Evolutionary conservation across 495 filamentous ascomycete species (phyloP), one percentile per base, ranked within the genome.

Genomic region (Aspergillus kassunensis): DNA sequence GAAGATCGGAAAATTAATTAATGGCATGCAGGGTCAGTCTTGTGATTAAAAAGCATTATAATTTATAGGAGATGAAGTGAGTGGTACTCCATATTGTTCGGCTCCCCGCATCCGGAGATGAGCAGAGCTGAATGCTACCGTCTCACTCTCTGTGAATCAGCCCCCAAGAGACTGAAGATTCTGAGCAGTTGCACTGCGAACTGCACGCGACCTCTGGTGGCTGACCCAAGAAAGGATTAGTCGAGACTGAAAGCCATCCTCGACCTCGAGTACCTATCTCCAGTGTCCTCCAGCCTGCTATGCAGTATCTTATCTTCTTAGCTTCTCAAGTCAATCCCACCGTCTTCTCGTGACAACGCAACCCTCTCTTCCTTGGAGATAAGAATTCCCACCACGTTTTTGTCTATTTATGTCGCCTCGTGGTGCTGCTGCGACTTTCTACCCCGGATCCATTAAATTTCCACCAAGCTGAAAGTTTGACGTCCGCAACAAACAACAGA

Each of bases 61-160:
- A n/a, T n/a, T n/a, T n/a, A n/a, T n/a, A n/a, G n/a, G n/a, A n/a
- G n/a, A n/a, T 27, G 9, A 4, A 27, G 24, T 27, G 9, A 27
- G 9, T 27, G 24, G 24, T 9, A 27, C 24, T 27, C n/a, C n/a
- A n/a, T 27, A 27, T 27, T 27, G 24, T 12, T 54, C 47, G 54
- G 41, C 42, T 50, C 58, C 56, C 59, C 59, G 59, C 59, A 62
- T 62, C 56, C 59, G 56, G 59, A 51, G 33, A 35, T 15, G 18
- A 15, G 30, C 11, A 11, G 11, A 11, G 27, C 5, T 29, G 11
- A 5, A 62, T 62, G 59, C 54, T 42, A 62, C 59, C 59, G 59
- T 62, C 50, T 3, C 59, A 12, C 56, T 56, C 9, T 9, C 9
- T 27, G 4, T 9, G 24, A 4, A 27, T n/a, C n/a, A n/a, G n/a